A percentile compares a stretch with the other conserved stretches of the same genome.
phyloP scores from a whole-genome alignment of 495 filamentous ascomycete species.

The Aspergillus wentii region DNA sequence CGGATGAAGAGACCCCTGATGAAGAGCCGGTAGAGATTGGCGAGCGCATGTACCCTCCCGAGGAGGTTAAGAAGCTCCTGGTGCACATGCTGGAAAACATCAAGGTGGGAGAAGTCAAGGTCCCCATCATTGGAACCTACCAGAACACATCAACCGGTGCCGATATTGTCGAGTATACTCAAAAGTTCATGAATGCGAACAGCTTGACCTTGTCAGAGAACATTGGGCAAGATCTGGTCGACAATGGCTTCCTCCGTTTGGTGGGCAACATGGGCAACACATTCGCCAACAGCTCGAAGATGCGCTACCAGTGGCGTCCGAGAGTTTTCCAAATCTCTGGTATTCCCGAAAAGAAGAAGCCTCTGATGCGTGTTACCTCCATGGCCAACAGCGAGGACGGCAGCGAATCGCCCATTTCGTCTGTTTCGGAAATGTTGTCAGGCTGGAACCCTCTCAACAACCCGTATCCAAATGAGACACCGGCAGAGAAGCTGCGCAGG shows the following conservation, averaged over 20 bases:
- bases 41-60: slow-evolving; percentile 75
- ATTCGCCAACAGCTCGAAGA: slow-evolving; percentile 94
- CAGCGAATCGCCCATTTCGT: slow-evolving; percentile 67
- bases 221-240: slow-evolving; percentile 88
- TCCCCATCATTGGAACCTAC: slow-evolving; percentile 92
- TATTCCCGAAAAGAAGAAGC: slow-evolving; percentile 78
- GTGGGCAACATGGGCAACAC: slow-evolving; percentile 91
- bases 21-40: slow-evolving; percentile 85
- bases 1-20: slow-evolving; percentile 55
- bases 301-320: slow-evolving; percentile 95
- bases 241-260: slow-evolving; percentile 80
- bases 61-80: slow-evolving; percentile 86
- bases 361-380: slow-evolving; percentile 66
- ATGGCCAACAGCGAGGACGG: slow-evolving; percentile 51
- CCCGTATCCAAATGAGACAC: slow-evolving; percentile 85
- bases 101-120: slow-evolving; percentile 83
- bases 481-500: slow-evolving; percentile 75
- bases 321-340: slow-evolving; percentile 86
- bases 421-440: slow-evolving; percentile 80
- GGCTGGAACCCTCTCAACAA: slow-evolving; percentile 92
- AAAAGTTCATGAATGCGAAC: slow-evolving; percentile 76
- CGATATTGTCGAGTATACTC: slow-evolving; percentile 92
- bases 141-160: slow-evolving; percentile 84
- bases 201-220: slow-evolving; percentile 86
- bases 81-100: slow-evolving; percentile 82